Evolutionary conservation across 371 early-diverging fungal genomes (phyloP).

Genomic region (Scutellospora calospora): DNA sequence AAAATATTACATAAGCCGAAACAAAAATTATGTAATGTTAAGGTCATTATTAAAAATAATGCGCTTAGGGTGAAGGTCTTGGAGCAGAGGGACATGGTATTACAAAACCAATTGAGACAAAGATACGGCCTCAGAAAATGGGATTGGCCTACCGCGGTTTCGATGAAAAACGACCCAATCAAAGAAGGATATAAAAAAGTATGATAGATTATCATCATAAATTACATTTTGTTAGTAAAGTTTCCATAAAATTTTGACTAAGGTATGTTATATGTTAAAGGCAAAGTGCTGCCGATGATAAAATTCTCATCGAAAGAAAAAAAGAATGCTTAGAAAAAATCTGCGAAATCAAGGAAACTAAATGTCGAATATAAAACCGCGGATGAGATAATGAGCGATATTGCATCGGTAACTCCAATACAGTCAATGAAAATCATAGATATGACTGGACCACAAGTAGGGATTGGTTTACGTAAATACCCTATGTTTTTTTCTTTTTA

Average conservation of each 20-base stretch:
- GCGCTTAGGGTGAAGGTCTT: constrained; percentile 69
- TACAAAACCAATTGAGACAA: constrained; percentile 87
- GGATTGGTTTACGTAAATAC: background rate
- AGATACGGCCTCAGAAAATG: constrained; percentile 79
- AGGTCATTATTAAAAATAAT: too few species aligned
- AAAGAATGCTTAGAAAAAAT: constrained; percentile 47
- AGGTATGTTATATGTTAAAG: background rate
- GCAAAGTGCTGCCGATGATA: constrained; percentile 34
- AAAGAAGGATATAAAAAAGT: constrained; percentile 57
- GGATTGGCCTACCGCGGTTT: constrained; percentile 84
- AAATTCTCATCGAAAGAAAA: constrained; percentile 46
- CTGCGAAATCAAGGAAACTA: constrained; percentile 50
- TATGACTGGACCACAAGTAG: constrained; percentile 75
- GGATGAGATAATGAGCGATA: constrained; percentile 64
- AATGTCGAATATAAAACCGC: constrained; percentile 80
- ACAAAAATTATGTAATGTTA: too few species aligned
- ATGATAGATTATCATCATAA: constrained; percentile 14
- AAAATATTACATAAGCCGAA: too few species aligned
- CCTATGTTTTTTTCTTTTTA: too few species aligned
- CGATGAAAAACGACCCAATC: constrained; percentile 70
- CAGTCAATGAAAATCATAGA: constrained; percentile 78
- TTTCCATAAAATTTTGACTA: too few species aligned
- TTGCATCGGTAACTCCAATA: constrained; percentile 46
- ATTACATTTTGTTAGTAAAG: too few species aligned
- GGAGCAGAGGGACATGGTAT: constrained; percentile 88